Conservation (phyloP, 306 rosid genomes). For the Alnus glutinosa region DNA sequence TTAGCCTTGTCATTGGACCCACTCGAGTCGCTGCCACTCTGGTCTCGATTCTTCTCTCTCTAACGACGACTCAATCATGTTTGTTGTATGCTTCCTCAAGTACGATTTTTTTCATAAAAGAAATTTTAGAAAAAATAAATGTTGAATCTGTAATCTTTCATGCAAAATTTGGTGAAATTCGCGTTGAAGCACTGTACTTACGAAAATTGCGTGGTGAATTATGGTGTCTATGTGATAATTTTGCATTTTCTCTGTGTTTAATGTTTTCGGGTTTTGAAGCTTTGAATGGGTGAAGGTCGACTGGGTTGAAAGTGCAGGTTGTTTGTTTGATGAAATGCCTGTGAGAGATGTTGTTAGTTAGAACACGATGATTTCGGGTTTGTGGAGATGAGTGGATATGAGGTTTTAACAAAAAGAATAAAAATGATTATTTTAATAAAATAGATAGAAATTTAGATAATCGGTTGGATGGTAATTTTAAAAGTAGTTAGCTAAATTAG, state of each 20-base stretch:
- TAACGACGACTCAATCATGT: conserved; percentile 55
- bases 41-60: conserved; percentile 68
- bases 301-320: too few species aligned
- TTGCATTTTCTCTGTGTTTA: neutral
- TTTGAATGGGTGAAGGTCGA: too few species aligned
- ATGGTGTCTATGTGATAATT: neutral
- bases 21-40: conserved; percentile 17
- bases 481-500: too few species aligned
- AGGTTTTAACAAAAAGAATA: too few species aligned
- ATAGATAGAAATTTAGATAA: too few species aligned
- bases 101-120: neutral
- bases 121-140: neutral
- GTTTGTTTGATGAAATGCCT: too few species aligned
- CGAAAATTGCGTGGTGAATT: conserved; percentile 1
- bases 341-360: too few species aligned
- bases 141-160: neutral
- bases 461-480: too few species aligned
- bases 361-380: too few species aligned
- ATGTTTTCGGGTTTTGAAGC: conserved; percentile 6
- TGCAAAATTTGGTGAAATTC: neutral
- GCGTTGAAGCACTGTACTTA: neutral
- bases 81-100: conserved; percentile 46
- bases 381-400: too few species aligned
- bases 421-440: too few species aligned
- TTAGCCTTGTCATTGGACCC: too few species aligned